Evolutionary conservation across 2,329 filamentous ascomycete genomes (phyloP).

Genomic region (Ustilaginoidea virens): DNA sequence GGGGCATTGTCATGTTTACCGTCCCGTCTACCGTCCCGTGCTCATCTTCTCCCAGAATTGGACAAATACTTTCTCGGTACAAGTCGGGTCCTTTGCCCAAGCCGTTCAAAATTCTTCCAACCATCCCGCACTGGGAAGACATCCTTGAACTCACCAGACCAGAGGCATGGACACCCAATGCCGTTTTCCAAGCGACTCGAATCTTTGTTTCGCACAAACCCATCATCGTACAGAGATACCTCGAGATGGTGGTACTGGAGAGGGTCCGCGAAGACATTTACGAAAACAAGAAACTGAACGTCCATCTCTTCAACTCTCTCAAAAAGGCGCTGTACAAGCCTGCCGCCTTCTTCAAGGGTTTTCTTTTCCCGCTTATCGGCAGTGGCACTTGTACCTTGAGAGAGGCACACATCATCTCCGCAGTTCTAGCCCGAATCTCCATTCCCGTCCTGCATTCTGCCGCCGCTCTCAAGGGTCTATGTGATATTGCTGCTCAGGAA

Average conservation of each 20-base stretch:
- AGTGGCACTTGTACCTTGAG: constrained; percentile 80
- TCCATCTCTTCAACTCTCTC: constrained; percentile 83
- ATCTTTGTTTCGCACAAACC: constrained; percentile 84
- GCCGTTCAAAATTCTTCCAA: constrained; percentile 92
- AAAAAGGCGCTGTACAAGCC: constrained; percentile 93
- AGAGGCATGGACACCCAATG: constrained; percentile 56
- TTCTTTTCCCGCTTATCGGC: constrained; percentile 78
- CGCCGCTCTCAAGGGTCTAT: constrained; percentile 78
- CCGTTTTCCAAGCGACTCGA: constrained; percentile 75
- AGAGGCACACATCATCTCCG: constrained; percentile 83
- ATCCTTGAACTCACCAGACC: constrained; percentile 75
- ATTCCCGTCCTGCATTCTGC: constrained; percentile 87
- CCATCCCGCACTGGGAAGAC: constrained; percentile 79
- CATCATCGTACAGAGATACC: constrained; percentile 64
- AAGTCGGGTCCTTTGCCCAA: constrained; percentile 95
- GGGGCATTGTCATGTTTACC: no score
- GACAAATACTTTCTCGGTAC: constrained; percentile 77
- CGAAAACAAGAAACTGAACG: constrained; percentile 87
- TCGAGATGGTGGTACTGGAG: constrained; percentile 75
- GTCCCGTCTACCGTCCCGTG: background rate
- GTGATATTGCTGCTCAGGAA: constrained; percentile 87
- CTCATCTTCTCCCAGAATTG: constrained; percentile 41
- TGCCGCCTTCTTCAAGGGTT: constrained; percentile 89
- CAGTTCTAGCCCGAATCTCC: constrained; percentile 68
- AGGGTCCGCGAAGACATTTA: constrained; percentile 87